Percentiles rank a stretch among this genome's conserved stretches.
These are phyloP conservation scores for Carex littledalei DNA, from an alignment of 176 grass and related monocot genomes.

Conservation along the genomic window DNA sequence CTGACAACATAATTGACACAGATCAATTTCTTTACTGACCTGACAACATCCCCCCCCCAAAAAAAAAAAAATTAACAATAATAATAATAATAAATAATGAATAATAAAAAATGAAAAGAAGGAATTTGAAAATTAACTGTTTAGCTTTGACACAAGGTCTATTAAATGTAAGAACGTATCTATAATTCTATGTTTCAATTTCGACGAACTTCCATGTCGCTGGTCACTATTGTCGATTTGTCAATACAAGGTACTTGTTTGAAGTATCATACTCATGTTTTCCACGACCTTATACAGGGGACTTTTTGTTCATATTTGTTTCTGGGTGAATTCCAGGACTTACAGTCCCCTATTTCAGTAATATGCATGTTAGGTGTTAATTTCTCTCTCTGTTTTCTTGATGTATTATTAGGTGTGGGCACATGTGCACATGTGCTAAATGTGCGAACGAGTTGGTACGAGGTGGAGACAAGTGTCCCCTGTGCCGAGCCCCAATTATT, in stretches of 20 bases:
- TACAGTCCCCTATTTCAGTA: background rate
- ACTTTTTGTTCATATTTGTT: background rate
- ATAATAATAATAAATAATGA: too few relatives aligned
- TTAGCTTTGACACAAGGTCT: background rate
- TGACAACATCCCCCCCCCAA: too few relatives aligned
- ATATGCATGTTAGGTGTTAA: background rate
- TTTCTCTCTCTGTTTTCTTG: background rate
- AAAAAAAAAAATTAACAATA: too few relatives aligned
- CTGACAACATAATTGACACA: too few relatives aligned
- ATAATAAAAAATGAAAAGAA: too few relatives aligned
- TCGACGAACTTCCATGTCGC: background rate
- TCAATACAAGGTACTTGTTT: background rate
- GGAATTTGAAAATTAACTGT: background rate
- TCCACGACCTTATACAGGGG: background rate
- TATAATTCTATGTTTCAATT: background rate
- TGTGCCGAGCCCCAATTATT: conserved; percentile 91
- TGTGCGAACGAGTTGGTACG: conserved; percentile 83
- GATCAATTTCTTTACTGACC: too few relatives aligned
- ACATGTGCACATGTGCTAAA: conserved; percentile 98
- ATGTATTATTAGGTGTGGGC: conserved; percentile 73
- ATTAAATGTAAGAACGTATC: background rate
- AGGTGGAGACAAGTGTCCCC: conserved; percentile 71
- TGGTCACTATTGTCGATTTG: background rate
- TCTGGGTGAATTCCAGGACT: background rate
- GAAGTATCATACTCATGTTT: background rate